Evolutionary conservation across 305 asterid genomes (phyloP).

Genomic region (Plantago coronopus): DNA sequence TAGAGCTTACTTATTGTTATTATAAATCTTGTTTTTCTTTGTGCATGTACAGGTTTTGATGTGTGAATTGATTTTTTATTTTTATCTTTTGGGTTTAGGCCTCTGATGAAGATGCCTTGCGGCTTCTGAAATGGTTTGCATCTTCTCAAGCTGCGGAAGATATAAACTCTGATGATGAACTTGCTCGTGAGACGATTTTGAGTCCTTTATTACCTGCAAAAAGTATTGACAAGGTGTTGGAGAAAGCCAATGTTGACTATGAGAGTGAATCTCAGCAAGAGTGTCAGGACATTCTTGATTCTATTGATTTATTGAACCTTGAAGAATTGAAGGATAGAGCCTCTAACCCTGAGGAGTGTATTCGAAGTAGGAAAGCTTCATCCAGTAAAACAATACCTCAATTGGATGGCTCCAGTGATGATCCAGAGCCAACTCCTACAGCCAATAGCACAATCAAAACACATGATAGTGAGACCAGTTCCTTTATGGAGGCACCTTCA

Average conservation of each 20-base stretch:
- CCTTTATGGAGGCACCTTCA: conserved; percentile 27
- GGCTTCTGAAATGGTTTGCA: conserved; percentile 96
- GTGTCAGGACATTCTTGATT: conserved; percentile 98
- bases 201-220: conserved; percentile 77
- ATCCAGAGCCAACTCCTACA: conserved; percentile 37
- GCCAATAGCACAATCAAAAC: conserved; percentile 35
- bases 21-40: conserved; percentile 9
- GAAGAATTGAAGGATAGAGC: conserved; percentile 44
- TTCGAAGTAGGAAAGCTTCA: conserved; percentile 32
- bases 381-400: conserved; percentile 54
- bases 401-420: conserved; percentile 79
- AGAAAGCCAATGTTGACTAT: conserved; percentile 76
- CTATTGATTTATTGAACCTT: conserved; percentile 44
- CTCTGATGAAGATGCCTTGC: conserved; percentile 70
- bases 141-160: conserved; percentile 98
- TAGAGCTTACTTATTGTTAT: conserved; percentile 1
- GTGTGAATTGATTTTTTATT: conserved; percentile 21
- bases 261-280: conserved; percentile 93
- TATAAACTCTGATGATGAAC: conserved; percentile 97
- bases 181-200: conserved; percentile 65
- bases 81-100: conserved; percentile 33
- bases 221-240: conserved; percentile 60
- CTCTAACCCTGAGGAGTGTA: conserved; percentile 28
- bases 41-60: conserved; percentile 9
- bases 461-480: conserved; percentile 31